Evolutionary conservation across 2,329 filamentous ascomycete genomes (phyloP).

Genomic region (Sporothrix protearum): DNA sequence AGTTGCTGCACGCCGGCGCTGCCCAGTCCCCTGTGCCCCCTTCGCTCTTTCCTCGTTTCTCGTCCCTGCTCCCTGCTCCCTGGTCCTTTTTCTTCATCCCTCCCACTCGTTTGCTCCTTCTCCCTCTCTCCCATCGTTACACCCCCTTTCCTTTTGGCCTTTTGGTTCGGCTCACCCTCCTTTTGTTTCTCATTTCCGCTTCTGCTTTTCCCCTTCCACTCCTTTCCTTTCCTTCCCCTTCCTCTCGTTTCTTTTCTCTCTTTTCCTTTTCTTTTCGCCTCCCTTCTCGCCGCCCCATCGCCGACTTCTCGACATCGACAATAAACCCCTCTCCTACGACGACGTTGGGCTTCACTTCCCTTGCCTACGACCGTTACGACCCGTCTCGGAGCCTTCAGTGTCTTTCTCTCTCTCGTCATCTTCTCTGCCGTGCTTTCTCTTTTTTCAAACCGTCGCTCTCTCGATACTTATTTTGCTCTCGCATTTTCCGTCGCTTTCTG

Average conservation of each 20-base stretch:
- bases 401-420: conserved; percentile 20
- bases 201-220: not conserved
- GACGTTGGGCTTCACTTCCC: conserved; percentile 26
- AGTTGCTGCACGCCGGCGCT: conserved; percentile 2
- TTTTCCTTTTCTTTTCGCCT: not conserved
- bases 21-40: conserved; percentile 6
- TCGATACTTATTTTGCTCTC: conserved; percentile 10
- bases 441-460: conserved; percentile 16
- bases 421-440: conserved; percentile 19
- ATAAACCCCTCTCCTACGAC: conserved; percentile 28
- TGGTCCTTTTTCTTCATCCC: conserved; percentile 1
- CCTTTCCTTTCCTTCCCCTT: not conserved
- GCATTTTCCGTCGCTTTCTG: conserved; percentile 19
- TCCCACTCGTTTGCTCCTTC: not conserved
- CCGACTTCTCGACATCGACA: conserved; percentile 33
- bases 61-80: not conserved
- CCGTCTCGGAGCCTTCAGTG: conserved; percentile 29
- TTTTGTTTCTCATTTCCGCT: conserved; percentile 13
- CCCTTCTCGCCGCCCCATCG: conserved; percentile 27
- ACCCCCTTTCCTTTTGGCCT: conserved; percentile 10
- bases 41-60: not conserved
- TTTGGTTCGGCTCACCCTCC: not conserved
- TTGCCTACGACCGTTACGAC: conserved; percentile 32
- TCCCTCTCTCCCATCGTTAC: conserved; percentile 1
- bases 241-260: not conserved